Percentiles rank a stretch among this genome's conserved stretches.
These are phyloP conservation scores for Saccharomycopsis capsularis DNA, from an alignment of 805 yeast genomes.

Conservation along the genomic window DNA sequence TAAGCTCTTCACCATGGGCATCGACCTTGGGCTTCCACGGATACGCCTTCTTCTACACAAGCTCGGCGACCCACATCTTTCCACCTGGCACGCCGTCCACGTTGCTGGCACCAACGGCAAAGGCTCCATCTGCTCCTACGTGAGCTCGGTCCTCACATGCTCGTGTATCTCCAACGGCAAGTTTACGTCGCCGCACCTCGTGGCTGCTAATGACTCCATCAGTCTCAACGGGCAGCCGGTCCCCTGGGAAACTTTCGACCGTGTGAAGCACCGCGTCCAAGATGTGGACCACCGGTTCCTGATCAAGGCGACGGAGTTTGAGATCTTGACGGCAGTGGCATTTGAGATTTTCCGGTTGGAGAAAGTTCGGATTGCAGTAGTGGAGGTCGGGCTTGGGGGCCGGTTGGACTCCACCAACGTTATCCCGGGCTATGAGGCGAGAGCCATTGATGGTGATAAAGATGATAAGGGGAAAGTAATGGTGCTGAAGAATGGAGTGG, in stretches of 20 bases:
- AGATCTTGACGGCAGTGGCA: conserved; percentile 78
- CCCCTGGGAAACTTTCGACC: conserved; percentile 36
- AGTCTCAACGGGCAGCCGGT: conserved; percentile 57
- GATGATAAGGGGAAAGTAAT: conserved; percentile 17
- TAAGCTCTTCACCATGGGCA: conserved; percentile 32
- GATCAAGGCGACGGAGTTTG: conserved; percentile 82
- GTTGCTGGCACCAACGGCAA: conserved; percentile 97
- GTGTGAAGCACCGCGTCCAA: conserved; percentile 38
- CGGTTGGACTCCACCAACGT: conserved; percentile 84
- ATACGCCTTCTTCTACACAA: conserved; percentile 37
- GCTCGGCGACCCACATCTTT: conserved; percentile 64
- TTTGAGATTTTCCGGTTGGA: conserved; percentile 59
- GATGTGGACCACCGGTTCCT: conserved; percentile 32
- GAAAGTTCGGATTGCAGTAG: conserved; percentile 63
- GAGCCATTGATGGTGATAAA: not conserved
- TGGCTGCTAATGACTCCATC: conserved; percentile 69
- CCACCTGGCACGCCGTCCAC: conserved; percentile 62
- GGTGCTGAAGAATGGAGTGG: conserved; percentile 31
- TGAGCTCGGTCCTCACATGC: conserved; percentile 40
- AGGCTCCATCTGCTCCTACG: conserved; percentile 84
- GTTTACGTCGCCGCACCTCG: conserved; percentile 84
- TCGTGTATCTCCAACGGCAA: conserved; percentile 45
- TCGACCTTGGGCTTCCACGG: conserved; percentile 54
- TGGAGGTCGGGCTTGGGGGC: conserved; percentile 97
- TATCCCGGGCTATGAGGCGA: conserved; percentile 26